Conservation (phyloP, 2,329 filamentous ascomycete species). For the Sarocladium oryzae region DNA sequence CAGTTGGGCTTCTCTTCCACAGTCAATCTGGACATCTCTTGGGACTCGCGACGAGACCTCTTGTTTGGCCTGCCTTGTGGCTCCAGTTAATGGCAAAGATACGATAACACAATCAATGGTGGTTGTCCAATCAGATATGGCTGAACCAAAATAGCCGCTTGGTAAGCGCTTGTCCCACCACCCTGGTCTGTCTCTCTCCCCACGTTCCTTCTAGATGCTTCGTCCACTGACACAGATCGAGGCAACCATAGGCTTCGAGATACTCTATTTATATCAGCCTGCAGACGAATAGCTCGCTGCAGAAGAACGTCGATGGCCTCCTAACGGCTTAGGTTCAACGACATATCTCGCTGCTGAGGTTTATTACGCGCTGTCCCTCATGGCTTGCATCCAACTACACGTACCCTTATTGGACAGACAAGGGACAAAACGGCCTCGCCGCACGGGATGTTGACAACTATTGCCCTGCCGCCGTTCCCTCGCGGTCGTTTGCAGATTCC, state of each 20-base stretch:
- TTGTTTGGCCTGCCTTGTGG: too few relatives aligned
- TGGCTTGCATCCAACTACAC: too few relatives aligned
- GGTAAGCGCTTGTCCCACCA: slow-evolving; percentile 7
- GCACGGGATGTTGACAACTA: neutral
- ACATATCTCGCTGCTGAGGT: neutral
- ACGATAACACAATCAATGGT: too few relatives aligned
- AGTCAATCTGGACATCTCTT: too few relatives aligned
- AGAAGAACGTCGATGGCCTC: neutral
- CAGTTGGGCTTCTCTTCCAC: too few relatives aligned
- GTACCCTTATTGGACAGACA: neutral
- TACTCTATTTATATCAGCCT: slow-evolving; percentile 5
- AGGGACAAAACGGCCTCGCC: neutral
- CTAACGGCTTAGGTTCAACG: neutral
- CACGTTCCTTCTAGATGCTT: slow-evolving; percentile 3
- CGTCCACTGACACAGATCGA: neutral
- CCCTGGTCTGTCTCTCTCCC: slow-evolving; percentile 1
- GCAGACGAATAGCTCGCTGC: neutral
- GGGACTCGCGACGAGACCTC: too few relatives aligned
- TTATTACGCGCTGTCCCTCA: too few relatives aligned
- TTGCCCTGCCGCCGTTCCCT: neutral
- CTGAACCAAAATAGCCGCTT: slow-evolving; percentile 3
- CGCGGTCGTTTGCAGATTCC: neutral
- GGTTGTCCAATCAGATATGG: slow-evolving; percentile 2
- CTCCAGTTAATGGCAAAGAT: too few relatives aligned
- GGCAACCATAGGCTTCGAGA: neutral